Evolutionary conservation across 306 rosid genomes (phyloP).

Genomic region (Phaseolus lunatus): DNA sequence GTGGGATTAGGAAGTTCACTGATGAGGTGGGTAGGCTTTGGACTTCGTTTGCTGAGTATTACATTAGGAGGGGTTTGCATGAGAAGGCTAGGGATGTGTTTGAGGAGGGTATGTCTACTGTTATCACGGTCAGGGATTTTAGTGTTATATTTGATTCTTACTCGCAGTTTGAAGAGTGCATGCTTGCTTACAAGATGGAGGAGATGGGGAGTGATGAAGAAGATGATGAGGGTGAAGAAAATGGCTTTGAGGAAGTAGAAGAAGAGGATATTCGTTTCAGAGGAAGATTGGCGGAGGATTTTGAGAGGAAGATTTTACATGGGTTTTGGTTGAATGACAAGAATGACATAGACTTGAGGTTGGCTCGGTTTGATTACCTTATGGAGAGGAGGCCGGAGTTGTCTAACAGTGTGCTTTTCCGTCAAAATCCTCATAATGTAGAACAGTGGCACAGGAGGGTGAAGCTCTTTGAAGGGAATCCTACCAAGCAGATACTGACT

Average conservation of each 20-base stretch:
- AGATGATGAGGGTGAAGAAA: slow-evolving; percentile 60
- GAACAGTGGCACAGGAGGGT: slow-evolving; percentile 98
- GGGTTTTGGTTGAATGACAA: slow-evolving; percentile 87
- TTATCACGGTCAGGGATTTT: slow-evolving; percentile 89
- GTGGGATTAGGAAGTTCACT: slow-evolving; percentile 89
- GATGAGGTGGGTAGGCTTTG: slow-evolving; percentile 93
- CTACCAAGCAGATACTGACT: slow-evolving; percentile 90
- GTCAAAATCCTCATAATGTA: slow-evolving; percentile 96
- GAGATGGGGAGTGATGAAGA: slow-evolving; percentile 75
- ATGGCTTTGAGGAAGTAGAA: slow-evolving; percentile 49
- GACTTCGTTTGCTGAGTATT: slow-evolving; percentile 94
- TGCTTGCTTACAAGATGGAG: slow-evolving; percentile 89
- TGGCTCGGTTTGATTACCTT: slow-evolving; percentile 83
- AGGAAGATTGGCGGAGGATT: slow-evolving; percentile 54
- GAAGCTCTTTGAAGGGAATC: slow-evolving; percentile 93
- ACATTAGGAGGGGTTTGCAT: slow-evolving; percentile 86
- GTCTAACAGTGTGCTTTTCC: slow-evolving; percentile 88
- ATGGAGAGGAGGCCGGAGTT: slow-evolving; percentile 93
- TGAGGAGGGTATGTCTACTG: slow-evolving; percentile 96
- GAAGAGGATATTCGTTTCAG: slow-evolving; percentile 65
- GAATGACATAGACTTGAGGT: slow-evolving; percentile 81
- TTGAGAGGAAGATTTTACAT: slow-evolving; percentile 69
- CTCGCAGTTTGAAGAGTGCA: slow-evolving; percentile 86
- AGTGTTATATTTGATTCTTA: slow-evolving; percentile 89
- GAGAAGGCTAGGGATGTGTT: slow-evolving; percentile 97